Percentiles rank a stretch among this genome's conserved stretches.
phyloP scores from a whole-genome alignment of 2,329 filamentous ascomycete species.

The Chalaropsis thielavioides region DNA sequence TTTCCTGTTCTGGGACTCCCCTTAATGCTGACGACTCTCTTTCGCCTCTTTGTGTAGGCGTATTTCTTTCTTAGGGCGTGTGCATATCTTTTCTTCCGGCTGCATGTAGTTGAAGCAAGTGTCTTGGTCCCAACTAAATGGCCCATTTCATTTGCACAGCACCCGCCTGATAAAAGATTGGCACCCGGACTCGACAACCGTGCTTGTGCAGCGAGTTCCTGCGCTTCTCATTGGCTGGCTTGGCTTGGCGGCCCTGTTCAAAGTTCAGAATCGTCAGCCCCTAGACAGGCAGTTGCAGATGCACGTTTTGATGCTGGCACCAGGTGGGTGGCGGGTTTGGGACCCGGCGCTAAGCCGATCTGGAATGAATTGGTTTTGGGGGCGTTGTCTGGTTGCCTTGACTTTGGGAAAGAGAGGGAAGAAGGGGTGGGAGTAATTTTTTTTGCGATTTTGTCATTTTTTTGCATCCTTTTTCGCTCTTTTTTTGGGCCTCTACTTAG shows the following conservation, averaged over 20 bases:
- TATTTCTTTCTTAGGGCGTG: not conserved
- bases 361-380: not conserved
- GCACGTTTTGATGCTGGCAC: not conserved
- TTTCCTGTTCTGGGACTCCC: not conserved
- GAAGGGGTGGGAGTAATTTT: not conserved
- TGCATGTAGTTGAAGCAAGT: not conserved
- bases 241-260: not conserved
- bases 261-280: not conserved
- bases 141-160: not conserved
- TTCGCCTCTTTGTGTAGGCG: not conserved
- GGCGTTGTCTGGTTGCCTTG: not conserved
- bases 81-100: conserved; percentile 1
- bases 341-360: not conserved
- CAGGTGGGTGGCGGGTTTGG: not conserved
- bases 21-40: not conserved
- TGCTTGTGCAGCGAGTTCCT: not conserved
- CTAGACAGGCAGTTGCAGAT: not conserved
- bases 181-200: not conserved
- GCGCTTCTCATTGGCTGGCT: not conserved
- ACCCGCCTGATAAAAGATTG: not conserved
- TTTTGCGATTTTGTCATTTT: not conserved
- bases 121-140: not conserved
- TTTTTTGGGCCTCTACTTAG: not conserved
- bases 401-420: not conserved
- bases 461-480: not conserved